Percentiles rank a stretch among this genome's conserved stretches.
Evolutionary conservation across 768 basidiomycete genomes (phyloP).

Genomic region (Filobasidium wieringae): DNA sequence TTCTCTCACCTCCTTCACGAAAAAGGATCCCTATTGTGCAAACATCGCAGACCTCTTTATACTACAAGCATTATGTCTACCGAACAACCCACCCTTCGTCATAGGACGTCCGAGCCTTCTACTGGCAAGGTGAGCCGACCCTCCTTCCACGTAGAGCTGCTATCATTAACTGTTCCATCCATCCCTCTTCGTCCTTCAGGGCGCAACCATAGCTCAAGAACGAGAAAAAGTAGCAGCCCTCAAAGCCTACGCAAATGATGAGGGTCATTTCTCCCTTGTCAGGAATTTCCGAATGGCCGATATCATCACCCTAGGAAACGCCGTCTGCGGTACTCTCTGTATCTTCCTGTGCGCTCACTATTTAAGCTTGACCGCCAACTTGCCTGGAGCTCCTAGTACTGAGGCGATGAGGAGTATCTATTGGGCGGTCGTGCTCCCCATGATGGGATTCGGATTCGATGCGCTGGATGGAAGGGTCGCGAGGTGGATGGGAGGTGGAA

Average conservation of each 20-base stretch:
- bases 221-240: constrained; percentile 28
- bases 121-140: background rate
- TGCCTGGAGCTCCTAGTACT: constrained; percentile 87
- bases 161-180: background rate
- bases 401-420: constrained; percentile 65
- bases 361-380: constrained; percentile 60
- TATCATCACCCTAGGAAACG: constrained; percentile 97
- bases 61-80: background rate
- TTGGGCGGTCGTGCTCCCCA: constrained; percentile 71
- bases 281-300: constrained; percentile 97
- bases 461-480: constrained; percentile 97
- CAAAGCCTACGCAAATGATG: constrained; percentile 54
- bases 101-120: background rate
- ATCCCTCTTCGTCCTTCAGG: constrained; percentile 5
- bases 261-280: constrained; percentile 95
- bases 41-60: too few species aligned
- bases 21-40: too few species aligned
- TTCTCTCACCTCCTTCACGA: too few species aligned
- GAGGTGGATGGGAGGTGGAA: constrained; percentile 87
- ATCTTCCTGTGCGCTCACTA: constrained; percentile 87
- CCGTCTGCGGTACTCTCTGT: constrained; percentile 91
- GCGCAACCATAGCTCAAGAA: constrained; percentile 29
- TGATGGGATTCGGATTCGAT: constrained; percentile 94
- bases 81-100: background rate
- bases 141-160: background rate